Evolutionary conservation across 2,329 filamentous ascomycete species (phyloP).

Genomic region (Periglandula ipomoeae): DNA sequence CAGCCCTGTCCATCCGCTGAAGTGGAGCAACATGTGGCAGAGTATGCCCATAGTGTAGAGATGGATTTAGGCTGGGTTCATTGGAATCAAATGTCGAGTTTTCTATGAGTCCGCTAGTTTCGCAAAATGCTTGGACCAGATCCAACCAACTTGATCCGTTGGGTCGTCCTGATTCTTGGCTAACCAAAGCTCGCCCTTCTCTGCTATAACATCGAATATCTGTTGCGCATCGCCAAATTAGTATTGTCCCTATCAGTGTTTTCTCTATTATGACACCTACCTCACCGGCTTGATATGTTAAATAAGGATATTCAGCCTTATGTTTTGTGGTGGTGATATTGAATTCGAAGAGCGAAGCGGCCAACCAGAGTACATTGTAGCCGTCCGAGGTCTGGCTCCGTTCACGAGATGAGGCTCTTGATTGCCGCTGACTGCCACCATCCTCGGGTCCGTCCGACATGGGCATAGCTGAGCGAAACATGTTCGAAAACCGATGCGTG

Average conservation of each 20-base stretch:
- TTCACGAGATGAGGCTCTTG: slow-evolving; percentile 52
- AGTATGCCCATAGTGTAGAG: no score
- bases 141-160: slow-evolving; percentile 77
- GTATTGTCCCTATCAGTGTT: neutral
- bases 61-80: no score
- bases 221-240: slow-evolving; percentile 19
- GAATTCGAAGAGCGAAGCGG: slow-evolving; percentile 92
- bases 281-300: slow-evolving; percentile 92
- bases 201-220: slow-evolving; percentile 87
- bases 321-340: slow-evolving; percentile 88
- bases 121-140: slow-evolving; percentile 98
- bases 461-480: slow-evolving; percentile 84
- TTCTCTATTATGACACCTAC: slow-evolving; percentile 32
- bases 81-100: no score
- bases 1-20: neutral
- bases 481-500: slow-evolving; percentile 55
- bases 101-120: slow-evolving; percentile 46
- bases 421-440: slow-evolving; percentile 39
- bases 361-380: slow-evolving; percentile 77
- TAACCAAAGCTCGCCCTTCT: slow-evolving; percentile 96
- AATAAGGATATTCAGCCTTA: slow-evolving; percentile 90
- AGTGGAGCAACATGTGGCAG: no score
- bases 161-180: slow-evolving; percentile 94
- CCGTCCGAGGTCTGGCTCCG: slow-evolving; percentile 42
- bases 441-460: slow-evolving; percentile 58